phyloP scores from a whole-genome alignment of 805 yeast genomes.

The Yarrowia sp. region DNA sequence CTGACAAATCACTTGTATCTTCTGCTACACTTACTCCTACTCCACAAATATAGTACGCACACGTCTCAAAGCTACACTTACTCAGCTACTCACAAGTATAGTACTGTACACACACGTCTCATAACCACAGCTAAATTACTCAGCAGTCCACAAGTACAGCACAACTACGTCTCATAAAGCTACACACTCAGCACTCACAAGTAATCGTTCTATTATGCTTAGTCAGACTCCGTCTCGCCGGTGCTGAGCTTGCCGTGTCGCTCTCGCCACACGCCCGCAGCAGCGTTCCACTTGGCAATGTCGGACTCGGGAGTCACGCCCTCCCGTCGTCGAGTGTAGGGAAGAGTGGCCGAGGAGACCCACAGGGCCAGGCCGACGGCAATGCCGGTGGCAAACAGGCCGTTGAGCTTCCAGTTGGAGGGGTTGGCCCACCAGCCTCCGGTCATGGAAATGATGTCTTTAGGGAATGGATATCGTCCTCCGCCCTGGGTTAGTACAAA shows the following conservation, averaged over 20 bases:
- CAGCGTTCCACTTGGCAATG: slow-evolving; percentile 48
- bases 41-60: too few species aligned
- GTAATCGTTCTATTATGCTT: background rate
- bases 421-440: slow-evolving; percentile 62
- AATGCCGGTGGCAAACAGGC: slow-evolving; percentile 38
- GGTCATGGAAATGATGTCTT: slow-evolving; percentile 31
- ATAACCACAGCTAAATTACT: too few species aligned
- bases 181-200: background rate
- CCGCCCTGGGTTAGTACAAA: slow-evolving; percentile 24
- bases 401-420: slow-evolving; percentile 49
- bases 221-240: background rate
- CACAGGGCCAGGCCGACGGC: slow-evolving; percentile 43
- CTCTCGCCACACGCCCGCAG: slow-evolving; percentile 39
- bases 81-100: too few species aligned
- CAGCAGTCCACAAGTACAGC: too few species aligned
- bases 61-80: too few species aligned
- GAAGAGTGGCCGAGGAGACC: slow-evolving; percentile 41
- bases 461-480: slow-evolving; percentile 27
- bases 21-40: too few species aligned
- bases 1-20: too few species aligned
- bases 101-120: too few species aligned
- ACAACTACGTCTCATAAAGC: too few species aligned
- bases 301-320: slow-evolving; percentile 41
- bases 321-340: slow-evolving; percentile 35
- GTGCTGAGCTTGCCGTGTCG: slow-evolving; percentile 24